Percentiles rank a stretch among this genome's conserved stretches.
These are phyloP conservation scores for Neofusicoccum parvum DNA, from an alignment of 2,329 filamentous ascomycete genomes.

Conservation along the genomic window DNA sequence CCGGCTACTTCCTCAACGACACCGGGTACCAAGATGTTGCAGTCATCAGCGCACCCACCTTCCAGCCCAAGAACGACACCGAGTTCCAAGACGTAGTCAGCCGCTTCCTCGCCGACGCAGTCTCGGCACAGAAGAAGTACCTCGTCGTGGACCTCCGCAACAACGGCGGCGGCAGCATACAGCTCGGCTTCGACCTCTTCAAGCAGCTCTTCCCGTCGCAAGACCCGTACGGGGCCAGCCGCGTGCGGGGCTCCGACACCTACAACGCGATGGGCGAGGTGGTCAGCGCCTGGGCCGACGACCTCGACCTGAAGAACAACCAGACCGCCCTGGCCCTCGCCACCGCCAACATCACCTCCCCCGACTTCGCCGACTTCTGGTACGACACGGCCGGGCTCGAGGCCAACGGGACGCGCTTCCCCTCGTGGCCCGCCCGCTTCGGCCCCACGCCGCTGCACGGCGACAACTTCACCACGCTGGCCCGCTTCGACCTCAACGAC, in stretches of 20 bases:
- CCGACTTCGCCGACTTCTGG: conserved; percentile 28
- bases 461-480: conserved; percentile 39
- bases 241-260: conserved; percentile 50
- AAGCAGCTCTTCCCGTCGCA: conserved; percentile 55
- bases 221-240: conserved; percentile 48
- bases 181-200: conserved; percentile 50
- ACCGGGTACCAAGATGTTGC: conserved; percentile 47
- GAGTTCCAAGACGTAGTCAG: conserved; percentile 44
- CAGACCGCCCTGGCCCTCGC: conserved; percentile 32
- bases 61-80: conserved; percentile 32
- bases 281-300: conserved; percentile 26
- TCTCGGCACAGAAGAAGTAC: conserved; percentile 56
- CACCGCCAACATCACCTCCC: conserved; percentile 25
- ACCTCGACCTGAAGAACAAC: conserved; percentile 32
- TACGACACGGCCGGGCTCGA: conserved; percentile 39
- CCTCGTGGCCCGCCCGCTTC: conserved; percentile 40
- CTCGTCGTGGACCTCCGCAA: conserved; percentile 65
- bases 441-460: conserved; percentile 35
- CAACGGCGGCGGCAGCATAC: conserved; percentile 60
- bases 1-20: conserved; percentile 50
- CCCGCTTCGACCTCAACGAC: conserved; percentile 28
- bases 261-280: conserved; percentile 35
- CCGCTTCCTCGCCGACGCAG: conserved; percentile 51
- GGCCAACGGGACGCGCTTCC: conserved; percentile 32
- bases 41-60: conserved; percentile 49